phyloP scores from a whole-genome alignment of 2,329 filamentous ascomycete genomes.

The Colletotrichum sp. region DNA sequence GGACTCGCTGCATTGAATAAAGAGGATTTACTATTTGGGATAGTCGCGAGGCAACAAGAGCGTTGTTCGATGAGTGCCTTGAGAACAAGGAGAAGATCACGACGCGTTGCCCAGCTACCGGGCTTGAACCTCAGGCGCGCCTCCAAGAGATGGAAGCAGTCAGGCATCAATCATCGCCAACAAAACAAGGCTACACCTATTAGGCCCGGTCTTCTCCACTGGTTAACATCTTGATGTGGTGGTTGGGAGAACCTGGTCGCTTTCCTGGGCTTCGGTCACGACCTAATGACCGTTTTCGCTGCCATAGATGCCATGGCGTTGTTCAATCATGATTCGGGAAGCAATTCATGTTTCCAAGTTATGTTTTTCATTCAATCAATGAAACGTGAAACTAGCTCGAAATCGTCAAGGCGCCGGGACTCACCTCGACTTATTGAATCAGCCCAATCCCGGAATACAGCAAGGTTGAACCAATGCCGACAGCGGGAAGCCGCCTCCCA shows the following conservation, averaged over 20 bases:
- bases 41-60: not conserved
- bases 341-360: not conserved
- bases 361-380: not conserved
- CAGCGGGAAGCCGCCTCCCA: conserved; percentile 17
- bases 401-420: not conserved
- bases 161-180: not conserved
- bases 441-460: not conserved
- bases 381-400: not conserved
- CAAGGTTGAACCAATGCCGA: not conserved
- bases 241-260: not conserved
- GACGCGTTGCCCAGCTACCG: not conserved
- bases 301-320: not conserved
- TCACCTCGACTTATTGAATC: not conserved
- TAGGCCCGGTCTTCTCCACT: not conserved
- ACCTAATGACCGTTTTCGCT: fast-evolving
- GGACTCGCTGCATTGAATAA: not conserved
- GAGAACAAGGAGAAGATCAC: not conserved
- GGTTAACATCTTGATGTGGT: not conserved
- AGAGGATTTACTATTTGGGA: not conserved
- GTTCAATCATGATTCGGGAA: not conserved
- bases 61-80: not conserved
- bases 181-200: not conserved
- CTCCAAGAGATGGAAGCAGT: not conserved
- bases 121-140: not conserved
- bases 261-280: not conserved